Evolutionary conservation across 306 rosid genomes (phyloP).

Genomic region (Medicago lupulina): DNA sequence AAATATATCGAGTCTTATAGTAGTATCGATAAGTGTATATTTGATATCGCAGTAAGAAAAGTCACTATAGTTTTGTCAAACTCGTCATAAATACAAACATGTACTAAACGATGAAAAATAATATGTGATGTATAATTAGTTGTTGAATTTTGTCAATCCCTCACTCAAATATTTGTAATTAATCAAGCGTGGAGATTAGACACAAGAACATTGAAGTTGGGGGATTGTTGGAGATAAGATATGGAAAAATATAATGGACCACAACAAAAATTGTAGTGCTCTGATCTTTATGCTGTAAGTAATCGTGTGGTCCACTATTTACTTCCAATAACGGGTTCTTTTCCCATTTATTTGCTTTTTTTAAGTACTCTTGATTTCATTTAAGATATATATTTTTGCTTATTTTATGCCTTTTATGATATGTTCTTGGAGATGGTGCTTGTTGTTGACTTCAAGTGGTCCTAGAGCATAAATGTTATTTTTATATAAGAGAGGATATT

Average conservation of each 20-base stretch:
- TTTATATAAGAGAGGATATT: too few species aligned
- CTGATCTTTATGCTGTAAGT: conserved; percentile 65
- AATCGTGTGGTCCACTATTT: conserved; percentile 72
- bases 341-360: conserved; percentile 35
- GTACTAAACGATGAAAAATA: too few species aligned
- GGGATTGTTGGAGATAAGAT: conserved; percentile 49
- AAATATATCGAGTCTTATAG: too few species aligned
- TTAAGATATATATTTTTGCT: background rate
- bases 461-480: too few species aligned
- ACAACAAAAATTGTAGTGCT: conserved; percentile 54
- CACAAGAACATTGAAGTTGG: conserved; percentile 50
- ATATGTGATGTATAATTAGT: background rate
- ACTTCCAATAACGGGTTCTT: conserved; percentile 41
- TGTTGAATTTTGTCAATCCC: conserved; percentile 10
- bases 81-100: too few species aligned
- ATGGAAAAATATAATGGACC: conserved; percentile 56
- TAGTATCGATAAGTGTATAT: too few species aligned
- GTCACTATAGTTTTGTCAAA: too few species aligned
- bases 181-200: conserved; percentile 16
- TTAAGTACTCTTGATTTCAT: background rate
- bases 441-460: too few species aligned
- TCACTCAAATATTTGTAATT: conserved; percentile 16
- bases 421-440: background rate
- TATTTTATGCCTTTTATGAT: background rate
- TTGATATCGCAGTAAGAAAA: too few species aligned